Evolutionary conservation across 2,329 filamentous ascomycete genomes (phyloP).

Genomic region (Ascosphaera pollenicola): DNA sequence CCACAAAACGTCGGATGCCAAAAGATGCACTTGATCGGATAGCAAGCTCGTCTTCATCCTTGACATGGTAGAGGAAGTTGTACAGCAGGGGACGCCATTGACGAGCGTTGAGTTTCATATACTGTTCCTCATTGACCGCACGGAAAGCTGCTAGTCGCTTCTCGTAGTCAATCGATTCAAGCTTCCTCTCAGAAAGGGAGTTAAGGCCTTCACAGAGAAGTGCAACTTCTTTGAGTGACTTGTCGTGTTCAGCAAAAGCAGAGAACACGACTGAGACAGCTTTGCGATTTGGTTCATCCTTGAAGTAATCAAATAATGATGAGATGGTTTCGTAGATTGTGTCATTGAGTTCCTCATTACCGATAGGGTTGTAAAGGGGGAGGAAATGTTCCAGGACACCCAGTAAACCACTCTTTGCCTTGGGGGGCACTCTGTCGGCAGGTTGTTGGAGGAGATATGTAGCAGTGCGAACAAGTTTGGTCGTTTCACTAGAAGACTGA

Average conservation of each 20-base stretch:
- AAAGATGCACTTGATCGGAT: slow-evolving; percentile 69
- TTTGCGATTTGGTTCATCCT: slow-evolving; percentile 53
- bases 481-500: slow-evolving; percentile 37
- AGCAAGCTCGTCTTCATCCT: slow-evolving; percentile 68
- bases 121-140: slow-evolving; percentile 41
- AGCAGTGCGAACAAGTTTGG: slow-evolving; percentile 58
- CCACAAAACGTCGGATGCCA: slow-evolving; percentile 55
- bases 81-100: slow-evolving; percentile 79
- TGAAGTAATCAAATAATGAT: slow-evolving; percentile 76
- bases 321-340: slow-evolving; percentile 53
- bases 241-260: slow-evolving; percentile 44
- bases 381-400: slow-evolving; percentile 65
- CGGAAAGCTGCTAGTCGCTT: slow-evolving; percentile 57
- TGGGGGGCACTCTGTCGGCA: slow-evolving; percentile 59
- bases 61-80: slow-evolving; percentile 75
- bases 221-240: slow-evolving; percentile 39
- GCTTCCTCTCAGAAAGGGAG: slow-evolving; percentile 44
- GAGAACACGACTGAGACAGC: slow-evolving; percentile 51
- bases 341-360: slow-evolving; percentile 34
- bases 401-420: slow-evolving; percentile 60
- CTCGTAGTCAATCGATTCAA: slow-evolving; percentile 81
- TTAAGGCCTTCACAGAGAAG: slow-evolving; percentile 60
- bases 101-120: slow-evolving; percentile 35
- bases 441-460: slow-evolving; percentile 68
- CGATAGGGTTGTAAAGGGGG: slow-evolving; percentile 35